Evolutionary conservation across 371 early-diverging fungal species (phyloP).

Genomic region (Nematocida sp.): DNA sequence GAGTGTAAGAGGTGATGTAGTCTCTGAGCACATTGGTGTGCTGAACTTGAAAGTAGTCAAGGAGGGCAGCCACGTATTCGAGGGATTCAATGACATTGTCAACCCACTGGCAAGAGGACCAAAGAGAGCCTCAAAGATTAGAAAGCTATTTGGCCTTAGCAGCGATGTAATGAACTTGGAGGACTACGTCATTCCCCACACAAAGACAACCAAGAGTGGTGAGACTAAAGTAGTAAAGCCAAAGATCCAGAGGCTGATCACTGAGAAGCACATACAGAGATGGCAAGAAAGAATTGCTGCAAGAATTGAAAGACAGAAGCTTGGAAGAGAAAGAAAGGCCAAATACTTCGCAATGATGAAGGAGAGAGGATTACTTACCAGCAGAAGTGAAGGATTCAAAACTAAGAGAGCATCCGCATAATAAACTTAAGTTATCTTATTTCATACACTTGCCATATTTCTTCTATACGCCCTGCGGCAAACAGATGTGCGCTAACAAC

Average conservation of each 20-base stretch:
- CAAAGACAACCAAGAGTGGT: constrained; percentile 43
- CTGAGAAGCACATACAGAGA: constrained; percentile 53
- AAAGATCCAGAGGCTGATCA: constrained; percentile 60
- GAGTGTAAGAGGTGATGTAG: constrained; percentile 96
- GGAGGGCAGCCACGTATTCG: constrained; percentile 87
- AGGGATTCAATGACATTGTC: constrained; percentile 86
- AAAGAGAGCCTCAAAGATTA: constrained; percentile 93
- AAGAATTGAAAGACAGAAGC: constrained; percentile 21
- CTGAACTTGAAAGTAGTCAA: constrained; percentile 87
- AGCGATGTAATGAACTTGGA: constrained; percentile 93
- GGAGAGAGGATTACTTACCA: constrained; percentile 39
- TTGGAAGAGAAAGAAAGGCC: constrained; percentile 27
- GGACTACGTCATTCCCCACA: constrained; percentile 76
- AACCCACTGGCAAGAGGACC: constrained; percentile 90
- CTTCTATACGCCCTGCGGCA: not conserved
- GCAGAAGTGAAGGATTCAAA: constrained; percentile 17
- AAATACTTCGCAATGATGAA: constrained; percentile 55
- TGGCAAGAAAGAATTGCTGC: constrained; percentile 42
- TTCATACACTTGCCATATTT: not conserved
- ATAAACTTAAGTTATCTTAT: constrained; percentile 1
- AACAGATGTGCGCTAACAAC: too few relatives aligned
- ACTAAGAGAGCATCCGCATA: constrained; percentile 19
- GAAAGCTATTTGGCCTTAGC: constrained; percentile 88
- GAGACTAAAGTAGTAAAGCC: constrained; percentile 17
- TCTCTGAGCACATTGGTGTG: constrained; percentile 86